Percentiles rank a stretch among this genome's conserved stretches.
phyloP scores from a whole-genome alignment of 2,329 filamentous ascomycete species.

The Paraconiothyrium sp. region DNA sequence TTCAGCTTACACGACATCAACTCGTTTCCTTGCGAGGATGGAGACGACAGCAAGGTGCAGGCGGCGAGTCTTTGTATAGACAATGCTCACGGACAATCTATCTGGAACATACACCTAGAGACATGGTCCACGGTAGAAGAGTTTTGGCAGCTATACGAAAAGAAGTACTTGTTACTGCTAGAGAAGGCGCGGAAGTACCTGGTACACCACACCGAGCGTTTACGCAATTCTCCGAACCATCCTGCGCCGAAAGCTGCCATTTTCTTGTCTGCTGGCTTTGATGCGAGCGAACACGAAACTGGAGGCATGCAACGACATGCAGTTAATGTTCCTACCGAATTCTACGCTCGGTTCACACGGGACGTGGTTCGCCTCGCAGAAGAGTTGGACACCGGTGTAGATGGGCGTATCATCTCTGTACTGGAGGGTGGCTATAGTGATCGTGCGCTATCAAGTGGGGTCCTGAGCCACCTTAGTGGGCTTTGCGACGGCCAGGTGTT shows the following conservation, averaged over 20 bases:
- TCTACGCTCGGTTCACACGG: constrained; percentile 89
- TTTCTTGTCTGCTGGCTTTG: constrained; percentile 95
- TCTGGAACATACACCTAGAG: constrained; percentile 96
- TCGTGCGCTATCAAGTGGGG: constrained; percentile 84
- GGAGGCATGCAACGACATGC: constrained; percentile 94
- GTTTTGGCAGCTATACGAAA: constrained; percentile 89
- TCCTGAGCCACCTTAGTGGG: constrained; percentile 89
- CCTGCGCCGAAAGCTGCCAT: constrained; percentile 82
- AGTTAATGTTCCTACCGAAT: constrained; percentile 95
- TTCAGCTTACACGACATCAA: constrained; percentile 99
- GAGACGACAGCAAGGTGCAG: constrained; percentile 92
- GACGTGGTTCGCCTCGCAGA: constrained; percentile 85
- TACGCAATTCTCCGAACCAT: constrained; percentile 66
- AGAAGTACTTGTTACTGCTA: constrained; percentile 78
- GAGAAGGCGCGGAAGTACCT: constrained; percentile 84
- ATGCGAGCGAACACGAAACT: constrained; percentile 95
- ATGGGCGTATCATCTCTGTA: constrained; percentile 90
- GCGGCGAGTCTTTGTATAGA: constrained; percentile 95
- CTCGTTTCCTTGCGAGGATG: constrained; percentile 93
- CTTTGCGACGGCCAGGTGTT: constrained; percentile 67
- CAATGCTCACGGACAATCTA: constrained; percentile 89
- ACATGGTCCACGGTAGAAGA: constrained; percentile 83
- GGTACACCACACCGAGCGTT: constrained; percentile 73
- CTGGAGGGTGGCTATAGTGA: constrained; percentile 97
- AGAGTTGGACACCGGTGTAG: constrained; percentile 78